Percentiles rank a stretch among this genome's conserved stretches.
phyloP scores from a whole-genome alignment of 176 grass and related monocot genomes.

The Cymbopogon citratus region DNA sequence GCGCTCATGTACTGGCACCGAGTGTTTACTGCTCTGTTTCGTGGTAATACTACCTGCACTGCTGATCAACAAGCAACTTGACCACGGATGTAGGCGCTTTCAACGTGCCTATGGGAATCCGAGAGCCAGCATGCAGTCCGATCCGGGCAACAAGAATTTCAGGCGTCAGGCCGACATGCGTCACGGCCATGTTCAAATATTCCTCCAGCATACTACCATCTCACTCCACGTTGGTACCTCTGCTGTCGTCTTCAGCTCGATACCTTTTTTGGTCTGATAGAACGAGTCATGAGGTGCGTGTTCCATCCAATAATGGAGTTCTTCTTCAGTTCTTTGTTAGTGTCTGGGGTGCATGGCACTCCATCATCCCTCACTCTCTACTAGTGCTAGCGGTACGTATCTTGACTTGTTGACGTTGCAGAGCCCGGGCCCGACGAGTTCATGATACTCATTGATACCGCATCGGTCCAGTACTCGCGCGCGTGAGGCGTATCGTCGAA shows the following conservation, averaged over 20 bases:
- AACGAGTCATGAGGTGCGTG: too few relatives aligned
- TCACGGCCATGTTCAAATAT: too few relatives aligned
- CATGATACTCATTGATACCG: background rate
- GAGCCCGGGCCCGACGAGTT: background rate
- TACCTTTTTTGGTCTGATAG: too few relatives aligned
- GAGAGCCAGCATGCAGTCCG: background rate
- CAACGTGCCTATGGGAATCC: background rate
- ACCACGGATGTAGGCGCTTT: too few relatives aligned
- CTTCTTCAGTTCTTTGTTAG: background rate
- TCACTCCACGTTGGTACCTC: too few relatives aligned
- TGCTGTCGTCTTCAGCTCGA: too few relatives aligned
- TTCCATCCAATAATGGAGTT: too few relatives aligned
- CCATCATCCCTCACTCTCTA: too few relatives aligned
- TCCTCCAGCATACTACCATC: too few relatives aligned
- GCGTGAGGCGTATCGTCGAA: constrained; percentile 9
- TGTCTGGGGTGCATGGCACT: background rate
- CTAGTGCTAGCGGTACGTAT: too few relatives aligned
- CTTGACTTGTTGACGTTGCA: background rate
- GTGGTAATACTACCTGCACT: background rate
- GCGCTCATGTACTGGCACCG: background rate
- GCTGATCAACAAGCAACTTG: too few relatives aligned
- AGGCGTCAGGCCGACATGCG: too few relatives aligned
- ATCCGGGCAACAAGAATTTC: background rate
- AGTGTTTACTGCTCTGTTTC: background rate
- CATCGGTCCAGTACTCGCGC: background rate